Percentiles rank a stretch among this genome's conserved stretches.
These are phyloP conservation scores for Phascolomyces articulosus DNA, from an alignment of 371 early-diverging fungal genomes.

Conservation along the genomic window DNA sequence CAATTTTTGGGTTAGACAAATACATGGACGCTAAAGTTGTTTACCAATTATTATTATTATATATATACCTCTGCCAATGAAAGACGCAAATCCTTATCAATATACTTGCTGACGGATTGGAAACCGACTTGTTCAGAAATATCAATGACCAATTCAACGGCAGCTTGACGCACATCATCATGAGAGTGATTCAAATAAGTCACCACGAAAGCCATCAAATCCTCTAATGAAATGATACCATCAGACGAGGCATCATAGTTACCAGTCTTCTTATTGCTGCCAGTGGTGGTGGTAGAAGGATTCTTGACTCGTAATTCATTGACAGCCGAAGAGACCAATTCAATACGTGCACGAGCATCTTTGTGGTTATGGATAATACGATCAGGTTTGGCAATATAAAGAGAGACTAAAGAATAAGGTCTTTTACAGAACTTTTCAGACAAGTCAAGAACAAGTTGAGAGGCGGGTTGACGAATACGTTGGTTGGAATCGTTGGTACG, in stretches of 20 bases:
- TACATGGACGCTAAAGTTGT: too few species aligned
- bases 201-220: slow-evolving; percentile 61
- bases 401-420: slow-evolving; percentile 55
- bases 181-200: slow-evolving; percentile 67
- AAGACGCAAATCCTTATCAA: slow-evolving; percentile 27
- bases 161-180: slow-evolving; percentile 69
- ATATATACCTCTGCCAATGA: slow-evolving; percentile 31
- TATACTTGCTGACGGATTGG: slow-evolving; percentile 30
- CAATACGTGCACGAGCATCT: slow-evolving; percentile 46
- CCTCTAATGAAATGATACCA: slow-evolving; percentile 29
- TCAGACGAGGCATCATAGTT: neutral
- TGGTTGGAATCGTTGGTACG: slow-evolving; percentile 67
- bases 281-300: neutral
- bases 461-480: slow-evolving; percentile 54
- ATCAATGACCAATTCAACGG: slow-evolving; percentile 59
- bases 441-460: slow-evolving; percentile 55
- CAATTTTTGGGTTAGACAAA: too few species aligned
- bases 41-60: too few species aligned
- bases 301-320: slow-evolving; percentile 35
- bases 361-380: slow-evolving; percentile 38
- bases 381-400: slow-evolving; percentile 51
- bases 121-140: slow-evolving; percentile 47
- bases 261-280: neutral
- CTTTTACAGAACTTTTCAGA: slow-evolving; percentile 51
- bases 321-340: slow-evolving; percentile 55